phyloP scores from a whole-genome alignment of 2,329 filamentous ascomycete species.

The Botrytis deweyae region DNA sequence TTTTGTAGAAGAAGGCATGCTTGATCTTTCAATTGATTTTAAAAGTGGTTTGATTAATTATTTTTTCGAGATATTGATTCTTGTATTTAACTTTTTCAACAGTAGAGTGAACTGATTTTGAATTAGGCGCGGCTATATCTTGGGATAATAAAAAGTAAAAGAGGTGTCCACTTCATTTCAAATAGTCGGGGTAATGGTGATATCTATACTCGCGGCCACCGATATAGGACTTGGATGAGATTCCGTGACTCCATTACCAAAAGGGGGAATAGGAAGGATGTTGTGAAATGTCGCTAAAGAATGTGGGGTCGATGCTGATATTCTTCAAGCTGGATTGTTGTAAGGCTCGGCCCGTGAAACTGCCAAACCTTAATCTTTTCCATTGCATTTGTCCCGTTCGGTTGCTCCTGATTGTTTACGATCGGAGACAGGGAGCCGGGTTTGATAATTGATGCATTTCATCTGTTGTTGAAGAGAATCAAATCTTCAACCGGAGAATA shows the following conservation, averaged over 20 bases:
- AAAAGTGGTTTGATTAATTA: not conserved
- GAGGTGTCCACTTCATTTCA: not conserved
- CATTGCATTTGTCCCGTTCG: not conserved
- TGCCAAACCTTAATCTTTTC: not conserved
- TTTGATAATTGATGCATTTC: not conserved
- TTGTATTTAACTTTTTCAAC: not conserved
- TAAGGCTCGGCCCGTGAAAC: constrained; percentile 7
- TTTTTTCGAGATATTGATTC: not conserved
- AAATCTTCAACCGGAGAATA: not conserved
- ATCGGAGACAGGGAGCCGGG: constrained; percentile 5
- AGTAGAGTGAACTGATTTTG: not conserved
- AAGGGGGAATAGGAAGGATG: constrained; percentile 15
- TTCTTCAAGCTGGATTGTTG: constrained; percentile 2
- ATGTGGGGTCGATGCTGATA: not conserved
- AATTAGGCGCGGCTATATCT: not conserved
- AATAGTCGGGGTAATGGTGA: constrained; percentile 15
- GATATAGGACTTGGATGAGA: not conserved
- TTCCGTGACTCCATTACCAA: constrained; percentile 20
- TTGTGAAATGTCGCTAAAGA: not conserved
- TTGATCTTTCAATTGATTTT: not conserved
- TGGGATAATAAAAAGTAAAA: constrained; percentile 10
- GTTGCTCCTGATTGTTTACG: not conserved
- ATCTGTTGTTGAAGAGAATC: not conserved
- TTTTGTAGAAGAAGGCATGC: constrained; percentile 21
- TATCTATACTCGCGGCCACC: constrained; percentile 14